phyloP scores from a whole-genome alignment of 495 filamentous ascomycete genomes.

The Diplogelasinospora grovesii region DNA sequence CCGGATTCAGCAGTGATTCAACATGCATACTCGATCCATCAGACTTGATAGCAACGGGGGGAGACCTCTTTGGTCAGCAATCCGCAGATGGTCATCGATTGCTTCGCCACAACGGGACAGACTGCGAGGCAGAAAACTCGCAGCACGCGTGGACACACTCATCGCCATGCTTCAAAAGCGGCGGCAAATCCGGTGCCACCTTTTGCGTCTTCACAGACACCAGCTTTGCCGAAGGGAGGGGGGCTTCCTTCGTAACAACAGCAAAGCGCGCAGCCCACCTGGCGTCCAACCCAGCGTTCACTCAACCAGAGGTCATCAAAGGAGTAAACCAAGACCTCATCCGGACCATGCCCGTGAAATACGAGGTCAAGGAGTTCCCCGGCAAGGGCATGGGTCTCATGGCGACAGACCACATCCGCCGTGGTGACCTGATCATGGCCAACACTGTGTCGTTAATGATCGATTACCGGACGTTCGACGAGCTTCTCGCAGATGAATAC shows the following conservation, averaged over 20 bases:
- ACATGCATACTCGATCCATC: conserved; percentile 3
- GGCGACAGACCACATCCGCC: conserved; percentile 19
- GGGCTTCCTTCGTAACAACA: conserved; percentile 28
- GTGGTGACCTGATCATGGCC: conserved; percentile 28
- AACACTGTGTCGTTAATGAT: conserved; percentile 29
- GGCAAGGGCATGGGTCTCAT: conserved; percentile 31
- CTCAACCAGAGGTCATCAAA: conserved; percentile 12
- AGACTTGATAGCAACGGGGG: conserved; percentile 1
- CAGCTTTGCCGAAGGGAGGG: conserved; percentile 22
- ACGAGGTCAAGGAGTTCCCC: conserved; percentile 25
- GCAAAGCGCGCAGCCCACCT: conserved; percentile 17
- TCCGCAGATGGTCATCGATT: background rate
- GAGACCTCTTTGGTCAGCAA: conserved; percentile 1
- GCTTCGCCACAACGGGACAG: conserved; percentile 11
- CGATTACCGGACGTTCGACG: conserved; percentile 28
- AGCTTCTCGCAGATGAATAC: conserved; percentile 18
- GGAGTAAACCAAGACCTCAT: conserved; percentile 20
- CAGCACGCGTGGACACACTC: conserved; percentile 22
- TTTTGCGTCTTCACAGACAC: conserved; percentile 28
- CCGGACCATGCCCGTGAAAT: conserved; percentile 10
- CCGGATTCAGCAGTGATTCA: conserved; percentile 1
- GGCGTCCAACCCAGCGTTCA: conserved; percentile 18
- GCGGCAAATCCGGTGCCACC: conserved; percentile 2
- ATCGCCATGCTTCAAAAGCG: conserved; percentile 19
- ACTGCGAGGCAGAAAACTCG: conserved; percentile 4